phyloP scores from a whole-genome alignment of 306 rosid genomes.

The Sophora flavescens region DNA sequence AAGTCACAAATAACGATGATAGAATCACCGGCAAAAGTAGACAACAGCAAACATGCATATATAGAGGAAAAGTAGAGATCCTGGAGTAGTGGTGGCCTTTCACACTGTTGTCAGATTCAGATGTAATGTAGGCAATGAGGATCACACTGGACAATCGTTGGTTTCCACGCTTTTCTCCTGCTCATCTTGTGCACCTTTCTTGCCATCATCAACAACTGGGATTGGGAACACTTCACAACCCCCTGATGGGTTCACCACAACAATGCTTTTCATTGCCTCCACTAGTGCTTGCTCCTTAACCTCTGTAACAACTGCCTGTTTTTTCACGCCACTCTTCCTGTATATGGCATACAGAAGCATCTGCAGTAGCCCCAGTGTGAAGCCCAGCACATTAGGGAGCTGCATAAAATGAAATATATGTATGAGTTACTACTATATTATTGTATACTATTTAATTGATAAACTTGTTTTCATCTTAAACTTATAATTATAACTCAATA shows the following conservation, averaged over 20 bases:
- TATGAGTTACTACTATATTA: no score
- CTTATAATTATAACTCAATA: no score
- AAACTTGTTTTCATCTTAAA: not conserved
- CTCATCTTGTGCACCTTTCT: not conserved
- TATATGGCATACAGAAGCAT: constrained; percentile 69
- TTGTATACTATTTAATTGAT: not conserved
- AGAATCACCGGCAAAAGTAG: not conserved
- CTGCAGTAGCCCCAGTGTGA: constrained; percentile 68
- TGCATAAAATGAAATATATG: constrained; percentile 9
- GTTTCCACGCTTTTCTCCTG: not conserved
- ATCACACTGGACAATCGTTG: constrained; percentile 28
- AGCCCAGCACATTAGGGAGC: constrained; percentile 79
- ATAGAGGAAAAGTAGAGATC: not conserved
- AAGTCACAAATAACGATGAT: not conserved
- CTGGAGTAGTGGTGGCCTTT: not conserved
- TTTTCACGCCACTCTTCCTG: constrained; percentile 43
- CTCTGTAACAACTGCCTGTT: not conserved
- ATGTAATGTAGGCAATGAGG: no score
- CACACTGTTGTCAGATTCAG: not conserved
- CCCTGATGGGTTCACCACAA: constrained; percentile 37
- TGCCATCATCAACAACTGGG: constrained; percentile 20
- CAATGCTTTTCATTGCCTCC: constrained; percentile 19
- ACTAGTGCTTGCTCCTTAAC: not conserved
- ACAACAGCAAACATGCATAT: not conserved
- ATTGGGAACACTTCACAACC: constrained; percentile 47